A percentile compares a stretch with the other conserved stretches of the same genome.
phyloP scores from a whole-genome alignment of 2,329 filamentous ascomycete species.

The Aspergillus carbonarius region DNA sequence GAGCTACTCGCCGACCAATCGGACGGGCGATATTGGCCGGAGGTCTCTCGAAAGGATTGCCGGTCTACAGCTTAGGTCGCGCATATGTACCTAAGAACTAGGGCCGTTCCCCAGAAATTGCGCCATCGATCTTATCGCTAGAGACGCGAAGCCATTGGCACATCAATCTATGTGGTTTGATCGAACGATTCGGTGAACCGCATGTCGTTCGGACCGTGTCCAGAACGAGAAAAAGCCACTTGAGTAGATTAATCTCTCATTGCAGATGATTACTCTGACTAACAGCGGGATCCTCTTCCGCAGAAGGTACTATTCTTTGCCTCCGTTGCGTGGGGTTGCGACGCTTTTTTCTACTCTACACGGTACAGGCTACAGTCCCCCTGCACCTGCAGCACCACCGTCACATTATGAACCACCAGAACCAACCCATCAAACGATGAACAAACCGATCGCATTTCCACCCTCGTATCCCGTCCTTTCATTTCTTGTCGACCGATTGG shows the following conservation, averaged over 20 bases:
- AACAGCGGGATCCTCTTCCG: background rate
- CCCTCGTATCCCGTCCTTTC: background rate
- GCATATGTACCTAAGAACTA: conserved; percentile 1
- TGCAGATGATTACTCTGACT: background rate
- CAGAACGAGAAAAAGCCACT: background rate
- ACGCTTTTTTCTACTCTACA: background rate
- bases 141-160: background rate
- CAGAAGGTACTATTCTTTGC: background rate
- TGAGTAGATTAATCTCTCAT: background rate
- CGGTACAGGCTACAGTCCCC: background rate
- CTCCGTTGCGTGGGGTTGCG: background rate
- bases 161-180: background rate
- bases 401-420: background rate
- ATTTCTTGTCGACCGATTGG: background rate
- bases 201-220: background rate
- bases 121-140: conserved; percentile 33
- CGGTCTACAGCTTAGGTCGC: background rate
- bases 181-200: background rate
- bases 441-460: background rate
- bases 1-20: background rate
- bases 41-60: background rate
- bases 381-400: background rate
- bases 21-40: background rate
- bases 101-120: conserved; percentile 26
- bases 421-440: background rate